A percentile compares a stretch with the other conserved stretches of the same genome.
Conservation (phyloP, 495 filamentous ascomycete species). For the Penicillium taxi region DNA sequence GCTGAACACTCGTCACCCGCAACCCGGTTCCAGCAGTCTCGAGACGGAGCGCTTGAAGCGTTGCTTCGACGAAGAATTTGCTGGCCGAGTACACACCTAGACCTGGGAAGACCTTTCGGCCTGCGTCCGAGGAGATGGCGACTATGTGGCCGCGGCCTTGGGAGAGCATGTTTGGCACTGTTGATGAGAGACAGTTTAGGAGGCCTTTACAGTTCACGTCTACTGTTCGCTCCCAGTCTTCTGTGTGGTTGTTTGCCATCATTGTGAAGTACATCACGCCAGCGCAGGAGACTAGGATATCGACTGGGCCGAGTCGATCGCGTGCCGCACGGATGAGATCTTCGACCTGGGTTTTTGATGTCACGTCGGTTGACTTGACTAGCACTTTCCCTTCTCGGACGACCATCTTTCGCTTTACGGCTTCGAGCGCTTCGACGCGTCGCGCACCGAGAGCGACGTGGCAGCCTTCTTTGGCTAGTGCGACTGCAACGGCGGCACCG, state of each 20-base stretch:
- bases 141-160: slow-evolving; percentile 56
- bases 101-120: slow-evolving; percentile 60
- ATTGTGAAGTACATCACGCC: slow-evolving; percentile 72
- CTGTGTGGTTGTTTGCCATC: slow-evolving; percentile 57
- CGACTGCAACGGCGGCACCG: slow-evolving; percentile 40
- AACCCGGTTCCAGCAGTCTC: slow-evolving; percentile 60
- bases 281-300: slow-evolving; percentile 60
- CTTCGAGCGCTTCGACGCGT: slow-evolving; percentile 51
- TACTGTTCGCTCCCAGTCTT: slow-evolving; percentile 63
- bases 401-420: slow-evolving; percentile 43
- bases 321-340: slow-evolving; percentile 43
- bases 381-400: slow-evolving; percentile 48
- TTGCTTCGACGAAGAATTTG: slow-evolving; percentile 69
- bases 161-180: slow-evolving; percentile 54
- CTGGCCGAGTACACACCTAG: slow-evolving; percentile 64
- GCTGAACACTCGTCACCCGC: slow-evolving; percentile 58
- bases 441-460: slow-evolving; percentile 56
- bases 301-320: slow-evolving; percentile 53
- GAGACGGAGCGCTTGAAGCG: slow-evolving; percentile 54
- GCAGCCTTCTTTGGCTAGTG: slow-evolving; percentile 49
- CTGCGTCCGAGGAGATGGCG: slow-evolving; percentile 62
- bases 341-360: slow-evolving; percentile 47
- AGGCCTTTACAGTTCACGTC: slow-evolving; percentile 68
- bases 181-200: slow-evolving; percentile 51
- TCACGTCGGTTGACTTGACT: slow-evolving; percentile 53